These are phyloP conservation scores for Sporobolomyces pararoseus DNA, from an alignment of 768 basidiomycete genomes.

Conservation along the genomic window DNA sequence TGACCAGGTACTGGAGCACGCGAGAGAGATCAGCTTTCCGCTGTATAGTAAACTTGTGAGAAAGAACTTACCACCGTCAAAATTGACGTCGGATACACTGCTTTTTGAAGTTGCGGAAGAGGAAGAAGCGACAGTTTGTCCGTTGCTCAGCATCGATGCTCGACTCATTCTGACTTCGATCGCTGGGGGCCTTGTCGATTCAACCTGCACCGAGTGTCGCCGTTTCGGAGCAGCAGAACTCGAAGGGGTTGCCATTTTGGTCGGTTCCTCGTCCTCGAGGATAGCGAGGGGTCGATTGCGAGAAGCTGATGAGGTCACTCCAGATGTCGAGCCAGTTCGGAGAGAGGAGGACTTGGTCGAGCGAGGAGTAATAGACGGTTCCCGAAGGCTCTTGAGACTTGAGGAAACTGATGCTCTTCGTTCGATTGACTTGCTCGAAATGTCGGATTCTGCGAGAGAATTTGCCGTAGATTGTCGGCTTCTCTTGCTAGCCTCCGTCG, in stretches of 20 bases:
- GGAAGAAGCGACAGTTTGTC: background rate
- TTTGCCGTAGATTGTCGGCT: slow-evolving; percentile 1
- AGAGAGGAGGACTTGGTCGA: slow-evolving; percentile 12
- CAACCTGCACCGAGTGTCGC: background rate
- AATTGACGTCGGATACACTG: background rate
- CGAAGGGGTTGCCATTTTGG: background rate
- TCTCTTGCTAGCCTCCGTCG: background rate
- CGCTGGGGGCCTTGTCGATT: slow-evolving; percentile 15
- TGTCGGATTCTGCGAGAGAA: background rate
- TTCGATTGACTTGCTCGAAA: background rate
- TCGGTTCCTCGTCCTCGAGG: slow-evolving; percentile 1
- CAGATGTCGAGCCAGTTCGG: background rate
- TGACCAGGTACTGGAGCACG: slow-evolving; percentile 26
- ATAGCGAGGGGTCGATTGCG: slow-evolving; percentile 5
- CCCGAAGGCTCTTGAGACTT: slow-evolving; percentile 5
- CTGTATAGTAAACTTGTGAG: background rate
- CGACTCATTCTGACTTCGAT: slow-evolving; percentile 10
- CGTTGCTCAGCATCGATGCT: slow-evolving; percentile 17
- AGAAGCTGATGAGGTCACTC: background rate
- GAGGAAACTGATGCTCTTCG: background rate
- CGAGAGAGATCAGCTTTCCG: background rate
- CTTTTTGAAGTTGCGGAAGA: background rate
- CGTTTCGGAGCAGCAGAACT: slow-evolving; percentile 7
- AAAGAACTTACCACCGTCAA: slow-evolving; percentile 20
- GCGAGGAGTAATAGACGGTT: slow-evolving; percentile 16